Conservation (phyloP, 768 basidiomycete genomes). For the Sarcodon sp. region DNA sequence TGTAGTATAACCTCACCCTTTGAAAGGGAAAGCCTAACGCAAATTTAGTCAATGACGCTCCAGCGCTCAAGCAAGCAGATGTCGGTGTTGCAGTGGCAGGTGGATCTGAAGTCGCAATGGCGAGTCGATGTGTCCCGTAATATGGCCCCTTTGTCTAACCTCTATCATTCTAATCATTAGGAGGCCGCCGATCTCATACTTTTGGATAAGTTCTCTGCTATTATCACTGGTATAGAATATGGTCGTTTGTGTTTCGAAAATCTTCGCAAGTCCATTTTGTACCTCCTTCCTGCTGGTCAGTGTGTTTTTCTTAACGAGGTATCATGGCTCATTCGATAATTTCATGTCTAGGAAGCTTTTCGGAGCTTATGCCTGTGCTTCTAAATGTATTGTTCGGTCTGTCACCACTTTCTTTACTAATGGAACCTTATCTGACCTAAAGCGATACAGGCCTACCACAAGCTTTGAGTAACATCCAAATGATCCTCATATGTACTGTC, state of each 20-base stretch:
- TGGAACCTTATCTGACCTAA: too few species aligned
- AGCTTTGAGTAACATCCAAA: conserved; percentile 26
- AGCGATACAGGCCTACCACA: conserved; percentile 20
- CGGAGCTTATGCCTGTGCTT: conserved; percentile 48
- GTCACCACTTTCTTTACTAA: too few species aligned
- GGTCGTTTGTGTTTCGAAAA: conserved; percentile 58
- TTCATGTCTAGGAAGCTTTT: conserved; percentile 24
- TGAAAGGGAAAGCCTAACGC: too few species aligned
- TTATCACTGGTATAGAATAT: conserved; percentile 50
- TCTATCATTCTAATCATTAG: conserved; percentile 1
- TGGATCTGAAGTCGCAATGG: conserved; percentile 32
- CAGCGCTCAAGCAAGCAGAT: conserved; percentile 45
- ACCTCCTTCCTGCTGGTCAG: conserved; percentile 35
- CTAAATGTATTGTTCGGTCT: conserved; percentile 27
- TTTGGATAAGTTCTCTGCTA: conserved; percentile 53
- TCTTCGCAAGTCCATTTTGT: conserved; percentile 41
- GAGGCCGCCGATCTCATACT: conserved; percentile 55
- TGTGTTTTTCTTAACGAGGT: conserved; percentile 14
- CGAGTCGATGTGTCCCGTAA: too few species aligned
- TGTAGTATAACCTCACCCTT: too few species aligned
- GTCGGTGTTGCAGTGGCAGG: conserved; percentile 50
- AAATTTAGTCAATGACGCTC: conserved; percentile 35
- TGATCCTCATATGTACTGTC: conserved; percentile 39
- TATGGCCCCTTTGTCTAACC: too few species aligned
- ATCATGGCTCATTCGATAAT: neutral